Base-by-base conservation (phyloP, 768 basidiomycete genomes). In the Myochromella boudieri region DNA sequence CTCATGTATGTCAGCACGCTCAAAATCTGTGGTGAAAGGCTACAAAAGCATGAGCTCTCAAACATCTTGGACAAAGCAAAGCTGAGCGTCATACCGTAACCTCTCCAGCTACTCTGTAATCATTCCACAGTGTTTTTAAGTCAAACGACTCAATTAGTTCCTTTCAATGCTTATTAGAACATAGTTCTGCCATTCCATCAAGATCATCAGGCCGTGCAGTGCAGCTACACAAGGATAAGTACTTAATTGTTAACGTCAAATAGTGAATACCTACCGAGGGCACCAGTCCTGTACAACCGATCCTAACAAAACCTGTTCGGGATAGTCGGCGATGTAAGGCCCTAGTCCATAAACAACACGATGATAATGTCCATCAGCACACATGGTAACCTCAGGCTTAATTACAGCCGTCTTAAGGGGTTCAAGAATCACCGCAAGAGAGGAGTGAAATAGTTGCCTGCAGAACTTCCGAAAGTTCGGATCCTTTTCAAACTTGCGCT, bases 311-410 rank as follows among this genome's bases (percentile, higher is more conserved):
- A 58, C 60, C 47, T 69, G 66, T 49, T 70, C 67, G 0, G 65
- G 69, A 33, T 72, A 70, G 42, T 70, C 64, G 0, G 65, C 63
- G 40, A 70, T 68, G 42, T 67, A 70, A 0, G 67, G 61, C n/a
- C 59, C 63, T 26, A 72, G 52, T 3, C 56, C 59, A 53, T 59
- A 70, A 15, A 66, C 58, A 9, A 51, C 53, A 5, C 52, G 41
- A 0, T 51, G 48, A 44, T 45, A 67, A 46, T 67, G 61, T 1
- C 68, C 60, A 48, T 72, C 64, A 6, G 51, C 48, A 44, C 53
- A 72, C 0, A 37, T 25, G 0, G 54, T 28, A 11, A 71, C 50
- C 20, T 59, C 49, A 0, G 67, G 65, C 0, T n/a, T n/a, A n/a
- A n/a, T n/a, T n/a, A n/a, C n/a, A n/a, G n/a, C n/a, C n/a, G n/a